phyloP scores from a whole-genome alignment of 2,329 filamentous ascomycete species.

The Colletotrichum acutatum region DNA sequence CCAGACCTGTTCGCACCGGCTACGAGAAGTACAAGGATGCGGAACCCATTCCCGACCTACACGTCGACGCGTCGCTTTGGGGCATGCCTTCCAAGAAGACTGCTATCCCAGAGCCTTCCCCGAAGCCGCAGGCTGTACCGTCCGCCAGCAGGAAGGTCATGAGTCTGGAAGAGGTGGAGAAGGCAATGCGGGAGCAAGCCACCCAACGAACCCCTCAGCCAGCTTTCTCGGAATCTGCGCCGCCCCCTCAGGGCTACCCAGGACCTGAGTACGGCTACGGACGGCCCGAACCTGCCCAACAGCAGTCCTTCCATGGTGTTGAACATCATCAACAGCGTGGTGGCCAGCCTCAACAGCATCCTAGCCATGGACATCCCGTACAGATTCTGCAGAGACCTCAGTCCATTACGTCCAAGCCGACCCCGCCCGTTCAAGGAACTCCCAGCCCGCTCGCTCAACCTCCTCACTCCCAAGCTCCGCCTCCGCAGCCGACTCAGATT shows the following conservation, averaged over 20 bases:
- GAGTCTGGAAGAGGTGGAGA: conserved; percentile 97
- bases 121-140: conserved; percentile 42
- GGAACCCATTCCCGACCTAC: conserved; percentile 87
- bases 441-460: conserved; percentile 48
- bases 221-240: conserved; percentile 46
- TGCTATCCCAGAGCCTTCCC: conserved; percentile 46
- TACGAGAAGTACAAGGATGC: conserved; percentile 89
- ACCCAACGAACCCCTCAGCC: conserved; percentile 56
- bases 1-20: conserved; percentile 74
- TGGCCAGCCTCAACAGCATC: conserved; percentile 42
- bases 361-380: conserved; percentile 60
- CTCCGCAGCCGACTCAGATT: conserved; percentile 76
- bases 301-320: conserved; percentile 30
- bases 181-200: conserved; percentile 82
- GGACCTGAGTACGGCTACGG: conserved; percentile 34
- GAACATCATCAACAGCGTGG: conserved; percentile 43
- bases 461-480: conserved; percentile 48
- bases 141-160: conserved; percentile 78
- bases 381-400: conserved; percentile 67
- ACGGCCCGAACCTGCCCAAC: conserved; percentile 32
- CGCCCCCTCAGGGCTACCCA: conserved; percentile 40
- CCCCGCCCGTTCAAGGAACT: conserved; percentile 45
- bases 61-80: conserved; percentile 95
- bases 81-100: conserved; percentile 73
- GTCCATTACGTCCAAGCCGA: conserved; percentile 52